Conservation (phyloP, 1,139 yeast species). For the Sugiyamaella grinbergsii region DNA sequence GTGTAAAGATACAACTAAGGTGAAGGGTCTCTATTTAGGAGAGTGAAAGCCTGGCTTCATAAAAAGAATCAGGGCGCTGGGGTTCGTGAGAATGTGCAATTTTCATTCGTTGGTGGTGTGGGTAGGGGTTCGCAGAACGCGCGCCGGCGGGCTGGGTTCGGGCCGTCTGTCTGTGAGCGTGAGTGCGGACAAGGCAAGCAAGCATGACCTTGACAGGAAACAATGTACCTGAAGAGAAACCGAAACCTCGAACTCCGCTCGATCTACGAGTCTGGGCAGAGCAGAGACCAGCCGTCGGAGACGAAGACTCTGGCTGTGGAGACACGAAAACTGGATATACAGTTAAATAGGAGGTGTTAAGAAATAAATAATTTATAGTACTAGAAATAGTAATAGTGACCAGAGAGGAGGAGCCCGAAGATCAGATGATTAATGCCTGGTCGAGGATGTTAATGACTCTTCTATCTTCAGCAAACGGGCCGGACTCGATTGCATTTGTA, state of each 20-base stretch:
- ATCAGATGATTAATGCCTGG: slow-evolving; percentile 26
- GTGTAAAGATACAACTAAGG: slow-evolving; percentile 2
- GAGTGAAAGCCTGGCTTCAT: not conserved
- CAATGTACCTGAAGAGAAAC: no score
- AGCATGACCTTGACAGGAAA: no score
- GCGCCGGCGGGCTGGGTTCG: slow-evolving; percentile 12
- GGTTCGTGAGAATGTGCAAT: not conserved
- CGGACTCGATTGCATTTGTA: not conserved
- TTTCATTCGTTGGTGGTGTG: slow-evolving; percentile 10
- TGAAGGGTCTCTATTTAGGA: not conserved
- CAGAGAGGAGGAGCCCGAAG: slow-evolving; percentile 26
- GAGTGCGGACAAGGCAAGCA: no score
- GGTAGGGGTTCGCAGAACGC: slow-evolving; percentile 1
- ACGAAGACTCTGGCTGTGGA: not conserved
- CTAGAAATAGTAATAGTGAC: slow-evolving; percentile 23
- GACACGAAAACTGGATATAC: no score
- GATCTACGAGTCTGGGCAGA: slow-evolving; percentile 1
- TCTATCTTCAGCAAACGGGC: slow-evolving; percentile 25
- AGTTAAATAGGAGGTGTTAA: not conserved
- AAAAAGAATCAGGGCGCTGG: slow-evolving; percentile 4
- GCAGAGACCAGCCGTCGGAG: slow-evolving; percentile 1
- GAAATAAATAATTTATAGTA: slow-evolving; percentile 15
- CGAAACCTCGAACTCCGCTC: not conserved
- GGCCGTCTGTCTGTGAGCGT: no score
- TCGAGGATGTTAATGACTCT: slow-evolving; percentile 29